phyloP scores from a whole-genome alignment of 2,329 filamentous ascomycete genomes.

The Penicillium paneum region DNA sequence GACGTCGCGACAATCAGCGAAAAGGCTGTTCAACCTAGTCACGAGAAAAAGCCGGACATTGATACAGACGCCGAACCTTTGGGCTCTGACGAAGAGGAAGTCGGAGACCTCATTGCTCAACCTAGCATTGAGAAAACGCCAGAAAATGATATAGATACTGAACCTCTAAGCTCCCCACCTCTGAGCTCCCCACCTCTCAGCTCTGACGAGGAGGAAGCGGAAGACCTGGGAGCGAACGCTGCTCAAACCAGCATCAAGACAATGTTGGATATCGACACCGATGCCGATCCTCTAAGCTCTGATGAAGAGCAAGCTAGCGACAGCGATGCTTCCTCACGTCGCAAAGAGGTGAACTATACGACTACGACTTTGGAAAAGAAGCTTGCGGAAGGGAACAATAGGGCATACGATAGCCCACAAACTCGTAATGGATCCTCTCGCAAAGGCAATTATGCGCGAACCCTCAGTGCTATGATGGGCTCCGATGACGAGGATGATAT shows the following conservation, averaged over 20 bases:
- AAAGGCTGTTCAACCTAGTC: not conserved
- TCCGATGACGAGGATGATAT: slow-evolving; percentile 12
- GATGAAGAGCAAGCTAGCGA: slow-evolving; percentile 29
- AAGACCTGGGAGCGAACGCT: not conserved
- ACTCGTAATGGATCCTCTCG: slow-evolving; percentile 1
- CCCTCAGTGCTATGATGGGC: slow-evolving; percentile 10
- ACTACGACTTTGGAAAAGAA: slow-evolving; percentile 25
- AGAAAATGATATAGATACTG: slow-evolving; percentile 33
- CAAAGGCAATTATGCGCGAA: not conserved
- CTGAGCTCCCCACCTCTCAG: not conserved
- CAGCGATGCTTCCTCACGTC: slow-evolving; percentile 3
- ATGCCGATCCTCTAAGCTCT: slow-evolving; percentile 37
- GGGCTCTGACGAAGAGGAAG: slow-evolving; percentile 1
- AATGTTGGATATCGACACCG: slow-evolving; percentile 26
- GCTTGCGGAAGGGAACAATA: slow-evolving; percentile 11
- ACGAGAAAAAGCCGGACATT: too few species aligned
- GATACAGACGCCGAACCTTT: too few species aligned
- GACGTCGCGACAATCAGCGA: too few species aligned
- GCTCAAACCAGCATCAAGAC: not conserved
- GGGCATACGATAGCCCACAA: slow-evolving; percentile 8
- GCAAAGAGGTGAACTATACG: slow-evolving; percentile 3
- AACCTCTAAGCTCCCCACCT: slow-evolving; percentile 31
- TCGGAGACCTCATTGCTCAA: not conserved
- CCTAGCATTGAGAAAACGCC: not conserved
- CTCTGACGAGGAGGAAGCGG: slow-evolving; percentile 25